Percentiles rank a stretch among this genome's conserved stretches.
Conservation (phyloP, 805 yeast genomes). For the Gaillardinia entomophila region DNA sequence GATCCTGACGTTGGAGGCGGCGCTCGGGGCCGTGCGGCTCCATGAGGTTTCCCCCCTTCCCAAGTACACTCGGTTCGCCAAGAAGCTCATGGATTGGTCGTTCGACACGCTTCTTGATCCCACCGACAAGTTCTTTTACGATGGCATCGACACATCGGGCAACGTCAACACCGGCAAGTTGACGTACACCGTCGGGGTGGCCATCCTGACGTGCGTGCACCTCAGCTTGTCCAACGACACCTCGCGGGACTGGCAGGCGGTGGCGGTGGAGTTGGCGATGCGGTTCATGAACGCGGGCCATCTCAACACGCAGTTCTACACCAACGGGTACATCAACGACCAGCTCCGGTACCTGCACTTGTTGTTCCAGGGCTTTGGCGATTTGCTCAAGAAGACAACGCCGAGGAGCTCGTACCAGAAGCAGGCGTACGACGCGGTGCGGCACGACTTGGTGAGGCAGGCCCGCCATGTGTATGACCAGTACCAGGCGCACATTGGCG, state of each 20-base stretch:
- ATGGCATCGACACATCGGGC: slow-evolving; percentile 5
- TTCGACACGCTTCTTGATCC: background rate
- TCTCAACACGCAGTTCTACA: slow-evolving; percentile 11
- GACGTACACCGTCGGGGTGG: slow-evolving; percentile 9
- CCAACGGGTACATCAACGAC: slow-evolving; percentile 14
- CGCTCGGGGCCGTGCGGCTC: slow-evolving; percentile 7
- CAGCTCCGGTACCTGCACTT: slow-evolving; percentile 10
- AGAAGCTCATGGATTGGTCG: slow-evolving; percentile 6
- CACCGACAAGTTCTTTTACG: slow-evolving; percentile 6
- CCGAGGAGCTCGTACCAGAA: slow-evolving; percentile 9
- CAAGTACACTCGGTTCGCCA: slow-evolving; percentile 4
- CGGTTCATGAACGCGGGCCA: slow-evolving; percentile 6
- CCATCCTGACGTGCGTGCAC: slow-evolving; percentile 6
- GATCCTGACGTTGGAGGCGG: slow-evolving; percentile 10
- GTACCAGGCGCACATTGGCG: background rate
- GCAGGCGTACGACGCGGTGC: slow-evolving; percentile 12
- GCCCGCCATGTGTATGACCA: slow-evolving; percentile 12
- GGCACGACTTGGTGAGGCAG: slow-evolving; percentile 11
- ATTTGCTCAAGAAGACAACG: slow-evolving; percentile 9
- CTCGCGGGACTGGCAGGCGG: slow-evolving; percentile 1
- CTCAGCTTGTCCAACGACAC: slow-evolving; percentile 1
- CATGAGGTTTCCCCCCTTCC: slow-evolving; percentile 4
- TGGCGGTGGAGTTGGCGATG: slow-evolving; percentile 7
- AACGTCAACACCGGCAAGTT: slow-evolving; percentile 6
- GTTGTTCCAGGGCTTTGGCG: slow-evolving; percentile 12